Conservation (phyloP, 2,329 filamentous ascomycete species). For the Pseudopithomyces maydicus region DNA sequence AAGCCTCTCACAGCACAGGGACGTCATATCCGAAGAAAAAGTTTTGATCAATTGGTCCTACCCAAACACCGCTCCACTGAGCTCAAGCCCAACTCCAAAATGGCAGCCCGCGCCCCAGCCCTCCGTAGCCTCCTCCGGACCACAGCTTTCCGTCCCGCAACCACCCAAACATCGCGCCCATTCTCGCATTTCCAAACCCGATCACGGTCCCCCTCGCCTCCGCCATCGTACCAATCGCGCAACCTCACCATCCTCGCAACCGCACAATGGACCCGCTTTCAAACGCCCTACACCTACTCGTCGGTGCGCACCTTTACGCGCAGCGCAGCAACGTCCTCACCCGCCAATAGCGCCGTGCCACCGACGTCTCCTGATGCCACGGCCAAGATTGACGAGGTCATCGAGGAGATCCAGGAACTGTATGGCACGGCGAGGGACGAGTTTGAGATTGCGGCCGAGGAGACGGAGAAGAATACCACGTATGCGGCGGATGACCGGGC, state of each 20-base stretch:
- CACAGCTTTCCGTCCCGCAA: slow-evolving; percentile 28
- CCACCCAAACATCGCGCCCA: slow-evolving; percentile 26
- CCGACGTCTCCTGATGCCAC: slow-evolving; percentile 25
- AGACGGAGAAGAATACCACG: slow-evolving; percentile 59
- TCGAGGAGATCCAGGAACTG: slow-evolving; percentile 44
- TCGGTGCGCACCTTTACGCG: slow-evolving; percentile 40
- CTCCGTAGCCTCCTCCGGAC: slow-evolving; percentile 36
- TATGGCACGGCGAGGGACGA: slow-evolving; percentile 47
- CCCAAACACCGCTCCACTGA: neutral
- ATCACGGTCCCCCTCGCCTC: slow-evolving; percentile 28
- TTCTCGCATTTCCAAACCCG: slow-evolving; percentile 27
- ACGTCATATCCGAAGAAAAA: neutral
- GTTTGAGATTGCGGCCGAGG: slow-evolving; percentile 59
- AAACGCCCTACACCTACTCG: slow-evolving; percentile 33
- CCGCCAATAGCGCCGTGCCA: slow-evolving; percentile 8
- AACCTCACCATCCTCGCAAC: slow-evolving; percentile 30
- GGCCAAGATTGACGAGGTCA: slow-evolving; percentile 31
- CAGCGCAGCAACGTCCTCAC: slow-evolving; percentile 24
- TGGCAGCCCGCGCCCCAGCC: slow-evolving; percentile 28
- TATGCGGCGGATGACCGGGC: slow-evolving; percentile 61
- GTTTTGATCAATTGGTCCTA: neutral
- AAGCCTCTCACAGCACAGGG: neutral
- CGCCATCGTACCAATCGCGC: slow-evolving; percentile 31
- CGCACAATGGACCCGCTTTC: slow-evolving; percentile 41
- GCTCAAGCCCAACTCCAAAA: slow-evolving; percentile 15